A percentile compares a stretch with the other conserved stretches of the same genome.
These are phyloP conservation scores for Teunomyces aglyptinius DNA, from an alignment of 805 yeast genomes.

Conservation along the genomic window DNA sequence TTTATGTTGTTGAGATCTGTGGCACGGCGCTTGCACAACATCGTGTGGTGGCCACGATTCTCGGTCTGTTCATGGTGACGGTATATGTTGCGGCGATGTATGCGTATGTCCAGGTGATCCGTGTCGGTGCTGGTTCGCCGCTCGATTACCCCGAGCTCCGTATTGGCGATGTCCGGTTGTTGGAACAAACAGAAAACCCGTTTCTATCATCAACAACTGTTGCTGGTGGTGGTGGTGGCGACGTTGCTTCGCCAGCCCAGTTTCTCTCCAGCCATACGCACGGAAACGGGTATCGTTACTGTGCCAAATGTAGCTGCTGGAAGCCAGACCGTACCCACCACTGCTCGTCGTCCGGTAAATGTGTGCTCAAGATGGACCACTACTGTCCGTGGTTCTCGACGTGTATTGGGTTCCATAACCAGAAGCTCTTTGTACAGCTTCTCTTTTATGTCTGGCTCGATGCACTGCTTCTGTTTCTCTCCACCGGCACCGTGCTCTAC, in stretches of 20 bases:
- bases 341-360: conserved; percentile 48
- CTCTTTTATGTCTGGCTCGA: conserved; percentile 47
- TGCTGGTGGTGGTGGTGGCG: no score
- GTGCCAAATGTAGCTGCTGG: conserved; percentile 54
- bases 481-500: conserved; percentile 45
- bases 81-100: conserved; percentile 40
- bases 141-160: conserved; percentile 49
- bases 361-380: conserved; percentile 56
- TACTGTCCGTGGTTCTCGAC: conserved; percentile 89
- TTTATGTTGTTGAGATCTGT: conserved; percentile 26
- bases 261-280: conserved; percentile 36
- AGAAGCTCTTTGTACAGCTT: conserved; percentile 77
- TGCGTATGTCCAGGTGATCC: conserved; percentile 54
- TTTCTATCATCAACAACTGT: no score
- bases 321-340: conserved; percentile 62
- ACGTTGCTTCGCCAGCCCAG: conserved; percentile 28
- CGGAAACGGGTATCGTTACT: conserved; percentile 51
- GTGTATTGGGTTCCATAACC: conserved; percentile 82
- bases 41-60: not conserved
- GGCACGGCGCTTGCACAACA: conserved; percentile 7
- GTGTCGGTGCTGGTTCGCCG: conserved; percentile 65
- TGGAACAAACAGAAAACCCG: conserved; percentile 7
- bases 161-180: conserved; percentile 17
- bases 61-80: conserved; percentile 14
- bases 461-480: conserved; percentile 36